These are phyloP conservation scores for Penstemon barbatus DNA, from an alignment of 257 asterid species.

Conservation along the genomic window DNA sequence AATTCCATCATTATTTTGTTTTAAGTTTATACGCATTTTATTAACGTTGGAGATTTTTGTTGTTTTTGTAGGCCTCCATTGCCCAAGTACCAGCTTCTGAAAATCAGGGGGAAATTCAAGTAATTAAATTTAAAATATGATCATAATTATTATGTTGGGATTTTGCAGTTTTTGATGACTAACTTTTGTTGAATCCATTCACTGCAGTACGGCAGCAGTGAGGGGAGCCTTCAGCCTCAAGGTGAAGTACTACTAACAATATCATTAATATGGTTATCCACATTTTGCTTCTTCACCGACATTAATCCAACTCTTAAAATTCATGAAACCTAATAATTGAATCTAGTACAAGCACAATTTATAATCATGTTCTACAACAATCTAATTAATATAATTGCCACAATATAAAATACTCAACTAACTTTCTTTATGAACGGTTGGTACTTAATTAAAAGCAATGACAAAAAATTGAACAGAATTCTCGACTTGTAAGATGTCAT, in stretches of 20 bases:
- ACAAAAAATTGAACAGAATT: too few relatives aligned
- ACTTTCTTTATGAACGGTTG: too few relatives aligned
- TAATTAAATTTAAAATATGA: constrained; percentile 37
- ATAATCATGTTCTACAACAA: too few relatives aligned
- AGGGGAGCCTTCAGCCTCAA: constrained; percentile 58
- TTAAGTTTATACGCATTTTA: neutral
- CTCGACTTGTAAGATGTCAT: too few relatives aligned
- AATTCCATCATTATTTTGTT: too few relatives aligned
- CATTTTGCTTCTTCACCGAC: neutral
- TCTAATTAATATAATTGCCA: too few relatives aligned
- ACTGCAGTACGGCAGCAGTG: constrained; percentile 51
- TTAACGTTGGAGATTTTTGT: constrained; percentile 5
- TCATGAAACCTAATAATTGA: neutral
- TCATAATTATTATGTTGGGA: neutral
- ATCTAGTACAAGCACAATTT: too few relatives aligned
- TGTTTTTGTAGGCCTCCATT: constrained; percentile 35
- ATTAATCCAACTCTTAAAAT: neutral
- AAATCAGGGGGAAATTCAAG: constrained; percentile 32
- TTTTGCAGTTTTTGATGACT: neutral
- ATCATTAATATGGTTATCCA: neutral
- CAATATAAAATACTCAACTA: too few relatives aligned
- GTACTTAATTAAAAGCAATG: too few relatives aligned
- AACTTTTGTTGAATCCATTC: constrained; percentile 9
- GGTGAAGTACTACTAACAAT: constrained; percentile 33
- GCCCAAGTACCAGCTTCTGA: constrained; percentile 29